Base-by-base conservation (phyloP, 2,329 filamentous ascomycete species). In the Cordyceps militaris region DNA sequence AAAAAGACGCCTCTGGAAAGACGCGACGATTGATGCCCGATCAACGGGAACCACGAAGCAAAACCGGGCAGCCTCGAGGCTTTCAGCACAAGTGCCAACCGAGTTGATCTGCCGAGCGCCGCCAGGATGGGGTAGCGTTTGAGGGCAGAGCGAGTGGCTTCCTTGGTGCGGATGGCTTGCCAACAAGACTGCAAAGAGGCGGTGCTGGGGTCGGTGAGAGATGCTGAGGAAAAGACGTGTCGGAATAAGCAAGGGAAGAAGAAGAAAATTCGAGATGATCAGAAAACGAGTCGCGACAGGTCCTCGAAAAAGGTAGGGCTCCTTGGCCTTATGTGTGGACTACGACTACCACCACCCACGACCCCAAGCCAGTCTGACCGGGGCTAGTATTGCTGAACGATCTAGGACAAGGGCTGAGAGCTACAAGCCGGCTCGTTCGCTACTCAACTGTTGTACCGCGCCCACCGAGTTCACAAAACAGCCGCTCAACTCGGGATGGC, bases 341-440 rank as follows among this genome's bases (percentile, higher is more conserved):
- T 26, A 44, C 19, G 26, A 44, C 51, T 21, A 26, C 26, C 54
- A 49, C 16, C 32, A 50, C 26, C 23, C 30, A 49, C 34, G 24
- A 23, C 26, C 32, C 34, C 54, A 56, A 56, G 46, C 34, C 54
- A 23, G 44, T 56, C 54, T 49, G 54, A 56, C 54, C 28, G 54
- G 54, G 54, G 54, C 44, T 32, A n/a, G n/a, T n/a, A n/a, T n/a
- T n/a, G 46, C 11, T 56, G 44, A 50, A 56, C 26, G 54, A 56
- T 56, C 54, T 50, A 32, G 54, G 54, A 56, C 54, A 50, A 49
- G 54, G 54, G 54, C 54, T 56, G 44, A 43, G 36, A 42, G 34
- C 28, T 40, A 40, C 44, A 32, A 14, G 44, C 54, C 54, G 54
- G 44, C 46, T 56, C 54, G 46, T 50, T 50, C 38, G 42, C 26